Conservation (phyloP, 257 asterid species). For the Penstemon davidsonii region DNA sequence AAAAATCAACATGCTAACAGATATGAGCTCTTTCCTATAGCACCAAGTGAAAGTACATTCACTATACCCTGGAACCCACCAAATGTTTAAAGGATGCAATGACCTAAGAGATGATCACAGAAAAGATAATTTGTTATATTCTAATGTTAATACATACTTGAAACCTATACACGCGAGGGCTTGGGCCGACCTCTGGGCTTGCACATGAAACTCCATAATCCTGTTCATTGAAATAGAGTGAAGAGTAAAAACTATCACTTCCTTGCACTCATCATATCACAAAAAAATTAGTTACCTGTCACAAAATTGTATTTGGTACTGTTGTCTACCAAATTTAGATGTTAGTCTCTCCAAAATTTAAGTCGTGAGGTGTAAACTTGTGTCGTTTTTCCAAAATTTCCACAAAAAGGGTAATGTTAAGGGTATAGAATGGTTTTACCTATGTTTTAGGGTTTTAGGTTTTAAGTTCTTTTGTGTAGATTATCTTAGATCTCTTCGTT, state of each 20-base stretch:
- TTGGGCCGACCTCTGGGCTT: constrained; percentile 58
- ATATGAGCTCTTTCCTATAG: constrained; percentile 9
- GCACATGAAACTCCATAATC: constrained; percentile 64
- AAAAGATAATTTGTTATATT: constrained; percentile 20
- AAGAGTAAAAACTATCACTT: constrained; percentile 15
- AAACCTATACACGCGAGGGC: constrained; percentile 69
- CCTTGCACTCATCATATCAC: constrained; percentile 15
- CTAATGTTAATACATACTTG: constrained; percentile 51
- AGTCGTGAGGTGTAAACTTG: no score
- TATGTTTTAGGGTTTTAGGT: no score
- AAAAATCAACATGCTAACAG: constrained; percentile 22
- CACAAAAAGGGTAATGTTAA: no score
- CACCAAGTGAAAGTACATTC: background rate
- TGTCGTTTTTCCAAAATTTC: no score
- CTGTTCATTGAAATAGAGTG: constrained; percentile 43
- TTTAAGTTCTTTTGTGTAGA: no score
- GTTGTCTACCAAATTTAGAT: background rate
- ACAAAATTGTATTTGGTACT: background rate
- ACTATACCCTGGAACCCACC: background rate
- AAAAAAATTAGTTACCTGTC: constrained; percentile 9
- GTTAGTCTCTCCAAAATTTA: no score
- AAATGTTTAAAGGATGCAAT: constrained; percentile 16
- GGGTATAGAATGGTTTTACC: no score
- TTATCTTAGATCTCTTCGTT: no score
- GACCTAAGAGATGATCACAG: constrained; percentile 1